Evolutionary conservation across 345 rosid genomes (phyloP).

Genomic region (Melastoma malabathricum): DNA sequence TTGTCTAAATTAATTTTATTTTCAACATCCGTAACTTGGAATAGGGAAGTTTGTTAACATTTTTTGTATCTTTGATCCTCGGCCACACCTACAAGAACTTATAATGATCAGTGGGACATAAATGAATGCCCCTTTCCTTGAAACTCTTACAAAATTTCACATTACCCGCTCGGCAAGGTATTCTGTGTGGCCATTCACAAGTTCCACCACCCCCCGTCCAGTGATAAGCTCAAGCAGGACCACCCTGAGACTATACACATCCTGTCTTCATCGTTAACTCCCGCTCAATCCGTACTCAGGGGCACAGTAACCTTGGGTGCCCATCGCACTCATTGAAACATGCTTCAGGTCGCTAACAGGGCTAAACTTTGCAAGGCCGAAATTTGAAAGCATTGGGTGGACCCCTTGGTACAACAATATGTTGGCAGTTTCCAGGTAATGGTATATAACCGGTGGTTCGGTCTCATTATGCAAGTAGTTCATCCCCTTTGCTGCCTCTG

Average conservation of each 20-base stretch:
- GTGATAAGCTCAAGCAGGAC: slow-evolving; percentile 54
- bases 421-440: slow-evolving; percentile 55
- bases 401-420: slow-evolving; percentile 34
- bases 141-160: background rate
- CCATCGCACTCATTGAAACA: slow-evolving; percentile 62
- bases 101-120: background rate
- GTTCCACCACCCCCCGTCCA: slow-evolving; percentile 37
- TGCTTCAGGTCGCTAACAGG: slow-evolving; percentile 41
- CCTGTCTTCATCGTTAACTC: slow-evolving; percentile 44
- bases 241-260: slow-evolving; percentile 62
- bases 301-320: slow-evolving; percentile 67
- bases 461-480: slow-evolving; percentile 42
- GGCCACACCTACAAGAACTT: slow-evolving; percentile 23
- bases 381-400: slow-evolving; percentile 55
- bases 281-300: slow-evolving; percentile 55
- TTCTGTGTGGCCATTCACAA: slow-evolving; percentile 13
- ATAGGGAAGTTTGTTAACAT: slow-evolving; percentile 26
- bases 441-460: slow-evolving; percentile 41
- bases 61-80: slow-evolving; percentile 11
- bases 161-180: slow-evolving; percentile 49
- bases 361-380: slow-evolving; percentile 67
- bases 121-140: background rate
- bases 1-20: too few species aligned
- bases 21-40: slow-evolving; percentile 22
- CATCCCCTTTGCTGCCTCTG: slow-evolving; percentile 55